Evolutionary conservation across 2,329 filamentous ascomycete genomes (phyloP), one percentile per base, ranked within the genome.

Genomic region (Hymenoscyphus infarciens): DNA sequence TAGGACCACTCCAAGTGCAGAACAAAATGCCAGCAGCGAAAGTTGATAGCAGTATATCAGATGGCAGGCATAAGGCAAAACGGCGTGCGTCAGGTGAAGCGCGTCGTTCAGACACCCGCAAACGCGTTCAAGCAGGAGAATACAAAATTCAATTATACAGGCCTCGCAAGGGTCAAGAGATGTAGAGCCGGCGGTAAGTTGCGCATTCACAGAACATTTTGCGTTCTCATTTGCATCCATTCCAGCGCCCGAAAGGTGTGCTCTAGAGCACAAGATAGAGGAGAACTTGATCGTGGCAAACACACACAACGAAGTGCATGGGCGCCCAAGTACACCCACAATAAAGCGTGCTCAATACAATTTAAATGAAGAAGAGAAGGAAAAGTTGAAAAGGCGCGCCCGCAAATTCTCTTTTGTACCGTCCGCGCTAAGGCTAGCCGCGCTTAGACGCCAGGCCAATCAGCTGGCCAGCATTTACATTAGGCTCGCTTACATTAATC

Each of bases 141-240:
- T 4, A 4, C 25, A 27, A 27, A 27, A 27, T 27, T 6, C 13
- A 13, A 49, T 49, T 22, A 45, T 6, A 22, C 8, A 10, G 22
- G 27, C 10, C 15, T 31, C 3, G 8, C 2, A 19, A 25, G 11
- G 42, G 42, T 5, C 16, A 22, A 2, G 13, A 62, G 68, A 85
- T 88, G 86, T 88, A 79, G 87, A 81, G 85, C 85, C 85, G 86
- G 83, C 86, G 86, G 86, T 89, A 88, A 88, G 86, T 80, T 71
- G 82, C 85, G 80, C 77, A 76, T 76, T 74, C 75, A 77, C 72
- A 73, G 71, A 71, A 69, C 67, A 27, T 56, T 49, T 66, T 72
- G 42, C 10, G 75, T 80, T 83, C 83, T 88, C 79, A 80, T 83
- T 82, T 85, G 84, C 84, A 87, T 88, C 86, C 86, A 88, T 86